Evolutionary conservation across 495 filamentous ascomycete genomes (phyloP).

Genomic region (Xylaria scruposa): DNA sequence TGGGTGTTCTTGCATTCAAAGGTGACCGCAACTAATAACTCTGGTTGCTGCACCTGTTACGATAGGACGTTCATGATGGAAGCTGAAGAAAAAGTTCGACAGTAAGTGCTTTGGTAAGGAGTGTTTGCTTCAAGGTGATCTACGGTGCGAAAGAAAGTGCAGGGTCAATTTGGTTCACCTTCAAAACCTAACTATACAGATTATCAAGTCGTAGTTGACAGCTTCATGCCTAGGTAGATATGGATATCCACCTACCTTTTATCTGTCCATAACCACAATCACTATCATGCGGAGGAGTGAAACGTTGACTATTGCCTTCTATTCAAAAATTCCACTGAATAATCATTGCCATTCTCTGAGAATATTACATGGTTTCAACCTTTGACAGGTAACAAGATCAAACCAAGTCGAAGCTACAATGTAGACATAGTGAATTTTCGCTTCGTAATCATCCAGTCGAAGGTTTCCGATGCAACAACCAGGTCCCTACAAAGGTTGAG

Average conservation of each 20-base stretch:
- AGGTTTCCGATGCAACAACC: not conserved
- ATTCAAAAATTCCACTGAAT: not conserved
- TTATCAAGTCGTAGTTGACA: no score
- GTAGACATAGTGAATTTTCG: not conserved
- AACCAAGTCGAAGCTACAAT: no score
- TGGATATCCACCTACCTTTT: no score
- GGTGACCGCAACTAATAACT: not conserved
- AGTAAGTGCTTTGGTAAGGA: constrained; percentile 6
- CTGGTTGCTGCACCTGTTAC: not conserved
- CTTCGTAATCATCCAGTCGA: not conserved
- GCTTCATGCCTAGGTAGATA: no score
- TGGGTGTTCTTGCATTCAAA: not conserved
- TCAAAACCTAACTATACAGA: not conserved
- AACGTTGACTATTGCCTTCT: not conserved
- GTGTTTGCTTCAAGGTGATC: not conserved
- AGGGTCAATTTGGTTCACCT: not conserved
- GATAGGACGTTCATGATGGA: not conserved
- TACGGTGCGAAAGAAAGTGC: not conserved
- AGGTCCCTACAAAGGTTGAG: not conserved
- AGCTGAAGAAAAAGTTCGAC: not conserved
- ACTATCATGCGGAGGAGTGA: not conserved
- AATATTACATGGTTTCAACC: not conserved
- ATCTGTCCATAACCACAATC: no score
- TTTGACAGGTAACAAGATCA: not conserved
- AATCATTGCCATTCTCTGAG: not conserved